Evolutionary conservation across 2,329 filamentous ascomycete genomes (phyloP), one percentile per base, ranked within the genome.

Genomic region (Venturia oleaginea): DNA sequence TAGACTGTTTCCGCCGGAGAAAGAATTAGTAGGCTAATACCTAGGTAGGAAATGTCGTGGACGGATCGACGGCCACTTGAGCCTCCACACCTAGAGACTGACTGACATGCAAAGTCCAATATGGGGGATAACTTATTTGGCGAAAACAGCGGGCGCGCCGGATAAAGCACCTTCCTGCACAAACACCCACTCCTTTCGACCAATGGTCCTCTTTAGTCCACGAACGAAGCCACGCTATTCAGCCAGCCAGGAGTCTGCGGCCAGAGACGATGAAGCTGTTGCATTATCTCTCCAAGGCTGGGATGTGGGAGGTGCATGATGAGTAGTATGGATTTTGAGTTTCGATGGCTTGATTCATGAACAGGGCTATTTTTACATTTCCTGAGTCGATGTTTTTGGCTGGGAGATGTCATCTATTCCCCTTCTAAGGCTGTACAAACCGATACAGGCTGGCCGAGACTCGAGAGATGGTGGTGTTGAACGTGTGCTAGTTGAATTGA

Each of bases 201-300:
- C 27, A n/a, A n/a, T 15, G 27, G 24, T 13, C 8, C 30, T 57
- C 17, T 34, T 19, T 8, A 34, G 19, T 57, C 51, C 7, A n/a
- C 8, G 7, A 17, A 55, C 8, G 7, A 17, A 55, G 24, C 24
- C 32, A 17, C 48, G 48, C 51, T n/a, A 57, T 22, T 17, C 17
- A 57, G 30, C 15, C 30, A 57, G 51, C 30, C 51, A 34, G 34
- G 51, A 15, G 34, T 34, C 51, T 13, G 51, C 30, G n/a, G 30
- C 51, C 27, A 22, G 27, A 34, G 11, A 15, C 51, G 30, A 57
- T 34, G 27, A 30, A 57, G 17, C 51, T 22, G 19, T 34, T 57
- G 51, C 51, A 57, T 37, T 37, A 34, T 57, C 51, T 57, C 51
- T 11, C n/a, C n/a, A n/a, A 19, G 51, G 30, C 51, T 57, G 51